phyloP scores from a whole-genome alignment of 2,329 filamentous ascomycete genomes.

The Gaeumannomyces tritici region DNA sequence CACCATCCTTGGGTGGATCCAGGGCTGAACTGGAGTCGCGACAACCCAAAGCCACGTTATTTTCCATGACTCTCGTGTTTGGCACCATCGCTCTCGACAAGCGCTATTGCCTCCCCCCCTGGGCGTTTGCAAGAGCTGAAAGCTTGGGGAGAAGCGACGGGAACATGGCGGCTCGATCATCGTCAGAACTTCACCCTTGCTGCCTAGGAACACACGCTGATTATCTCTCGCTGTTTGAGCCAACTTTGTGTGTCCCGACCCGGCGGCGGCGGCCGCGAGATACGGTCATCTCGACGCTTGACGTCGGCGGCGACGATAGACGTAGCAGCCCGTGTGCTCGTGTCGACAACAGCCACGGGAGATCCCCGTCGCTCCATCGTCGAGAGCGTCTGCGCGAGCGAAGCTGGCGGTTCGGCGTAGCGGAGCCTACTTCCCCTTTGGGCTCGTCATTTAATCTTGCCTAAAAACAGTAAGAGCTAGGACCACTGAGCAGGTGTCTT shows the following conservation, averaged over 20 bases:
- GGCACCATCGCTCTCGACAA: neutral
- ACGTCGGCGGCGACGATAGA: neutral
- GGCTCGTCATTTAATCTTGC: neutral
- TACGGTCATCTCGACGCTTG: neutral
- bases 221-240: no score
- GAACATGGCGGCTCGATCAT: neutral
- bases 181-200: no score
- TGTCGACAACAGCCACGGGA: no score
- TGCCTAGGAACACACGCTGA: no score
- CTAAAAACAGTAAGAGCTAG: neutral
- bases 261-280: no score
- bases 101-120: neutral
- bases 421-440: neutral
- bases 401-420: neutral
- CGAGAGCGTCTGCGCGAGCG: neutral
- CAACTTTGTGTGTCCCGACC: neutral
- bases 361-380: neutral
- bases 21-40: neutral
- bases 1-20: neutral
- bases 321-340: neutral
- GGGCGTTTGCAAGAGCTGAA: neutral
- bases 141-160: neutral
- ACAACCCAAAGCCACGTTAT: neutral
- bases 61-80: neutral
- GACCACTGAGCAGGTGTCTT: neutral